A percentile compares a stretch with the other conserved stretches of the same genome.
These are phyloP conservation scores for Diaporthe australafricana DNA, from an alignment of 2,329 filamentous ascomycete genomes.

Conservation along the genomic window DNA sequence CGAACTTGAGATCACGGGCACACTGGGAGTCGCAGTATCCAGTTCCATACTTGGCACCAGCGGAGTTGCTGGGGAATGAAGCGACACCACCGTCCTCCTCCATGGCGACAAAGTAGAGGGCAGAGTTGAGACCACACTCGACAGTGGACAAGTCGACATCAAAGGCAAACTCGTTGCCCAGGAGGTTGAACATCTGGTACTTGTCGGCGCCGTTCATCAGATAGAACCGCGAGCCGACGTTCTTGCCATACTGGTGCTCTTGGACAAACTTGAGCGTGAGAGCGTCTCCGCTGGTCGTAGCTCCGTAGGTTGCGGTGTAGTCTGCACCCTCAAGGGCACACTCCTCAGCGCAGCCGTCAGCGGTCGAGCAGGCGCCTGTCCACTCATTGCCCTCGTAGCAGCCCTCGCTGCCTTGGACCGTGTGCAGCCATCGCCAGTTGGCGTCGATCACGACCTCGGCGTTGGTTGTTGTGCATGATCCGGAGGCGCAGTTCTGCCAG, in stretches of 20 bases:
- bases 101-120: slow-evolving; percentile 59
- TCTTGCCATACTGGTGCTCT: slow-evolving; percentile 51
- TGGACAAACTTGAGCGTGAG: slow-evolving; percentile 62
- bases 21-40: slow-evolving; percentile 57
- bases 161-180: slow-evolving; percentile 77
- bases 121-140: slow-evolving; percentile 74
- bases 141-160: slow-evolving; percentile 77
- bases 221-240: slow-evolving; percentile 69
- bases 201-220: slow-evolving; percentile 70
- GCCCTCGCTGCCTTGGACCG: slow-evolving; percentile 57
- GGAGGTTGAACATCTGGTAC: slow-evolving; percentile 74
- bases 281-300: slow-evolving; percentile 59
- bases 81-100: slow-evolving; percentile 49
- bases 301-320: slow-evolving; percentile 64
- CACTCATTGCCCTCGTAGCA: slow-evolving; percentile 44
- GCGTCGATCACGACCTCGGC: slow-evolving; percentile 65
- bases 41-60: slow-evolving; percentile 59
- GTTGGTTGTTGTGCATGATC: slow-evolving; percentile 60
- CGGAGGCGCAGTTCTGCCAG: slow-evolving; percentile 62
- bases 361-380: slow-evolving; percentile 54
- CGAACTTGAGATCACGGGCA: slow-evolving; percentile 53
- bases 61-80: slow-evolving; percentile 51
- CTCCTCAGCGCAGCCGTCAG: slow-evolving; percentile 62
- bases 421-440: slow-evolving; percentile 70
- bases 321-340: slow-evolving; percentile 67